phyloP scores from a whole-genome alignment of 139 green algal genomes.

The Spirogloea muscicola region DNA sequence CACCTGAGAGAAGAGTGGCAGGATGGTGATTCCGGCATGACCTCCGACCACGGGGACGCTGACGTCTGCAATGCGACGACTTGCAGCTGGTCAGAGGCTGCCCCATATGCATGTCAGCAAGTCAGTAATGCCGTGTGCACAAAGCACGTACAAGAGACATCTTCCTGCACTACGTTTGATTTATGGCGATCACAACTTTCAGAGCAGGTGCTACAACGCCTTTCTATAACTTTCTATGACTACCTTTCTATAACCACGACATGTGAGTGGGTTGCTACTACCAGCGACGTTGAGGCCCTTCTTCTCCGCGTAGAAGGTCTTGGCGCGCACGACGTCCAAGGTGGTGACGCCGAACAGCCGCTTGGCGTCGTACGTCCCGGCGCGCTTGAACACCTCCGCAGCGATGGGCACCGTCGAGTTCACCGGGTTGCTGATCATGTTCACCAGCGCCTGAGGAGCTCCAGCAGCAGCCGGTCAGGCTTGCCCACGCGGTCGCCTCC shows the following conservation, averaged over 20 bases:
- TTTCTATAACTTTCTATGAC: no score
- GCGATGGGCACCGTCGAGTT: constrained; percentile 99
- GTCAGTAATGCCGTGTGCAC: no score
- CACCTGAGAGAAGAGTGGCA: constrained; percentile 93
- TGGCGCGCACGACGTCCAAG: constrained; percentile 55
- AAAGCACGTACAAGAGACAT: no score
- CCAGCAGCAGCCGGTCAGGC: no score
- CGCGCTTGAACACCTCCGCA: constrained; percentile 76
- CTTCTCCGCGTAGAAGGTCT: constrained; percentile 47
- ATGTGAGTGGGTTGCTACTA: constrained; percentile 1
- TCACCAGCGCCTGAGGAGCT: constrained; percentile 27
- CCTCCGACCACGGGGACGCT: constrained; percentile 92
- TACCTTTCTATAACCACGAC: no score
- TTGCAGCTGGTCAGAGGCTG: no score
- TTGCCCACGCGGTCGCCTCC: no score
- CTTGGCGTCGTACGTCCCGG: constrained; percentile 53
- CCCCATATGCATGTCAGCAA: no score
- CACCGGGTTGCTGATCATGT: constrained; percentile 97
- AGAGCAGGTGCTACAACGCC: no score
- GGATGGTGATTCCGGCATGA: constrained; percentile 95
- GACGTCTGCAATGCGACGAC: no score
- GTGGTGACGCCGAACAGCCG: constrained; percentile 57
- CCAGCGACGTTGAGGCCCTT: constrained; percentile 22
- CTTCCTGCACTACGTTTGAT: no score
- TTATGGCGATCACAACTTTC: no score